Evolutionary conservation across 805 yeast species (phyloP).

Genomic region (Candida berthetii): DNA sequence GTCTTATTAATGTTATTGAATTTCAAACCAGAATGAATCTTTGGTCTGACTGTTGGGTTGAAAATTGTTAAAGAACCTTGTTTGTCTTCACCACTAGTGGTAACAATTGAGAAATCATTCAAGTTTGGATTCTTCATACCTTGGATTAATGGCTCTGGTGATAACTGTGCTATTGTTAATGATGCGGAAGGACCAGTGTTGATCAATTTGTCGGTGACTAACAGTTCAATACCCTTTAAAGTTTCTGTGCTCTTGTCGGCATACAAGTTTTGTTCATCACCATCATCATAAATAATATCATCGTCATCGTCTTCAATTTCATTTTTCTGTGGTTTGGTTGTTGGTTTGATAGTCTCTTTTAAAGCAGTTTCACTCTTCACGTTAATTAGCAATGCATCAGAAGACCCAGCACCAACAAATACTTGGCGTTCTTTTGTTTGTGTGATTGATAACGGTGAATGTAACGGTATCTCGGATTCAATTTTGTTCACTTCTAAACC

Average conservation of each 20-base stretch:
- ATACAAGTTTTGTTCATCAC: constrained; percentile 24
- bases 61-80: constrained; percentile 55
- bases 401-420: constrained; percentile 56
- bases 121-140: constrained; percentile 66
- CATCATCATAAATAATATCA: constrained; percentile 30
- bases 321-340: constrained; percentile 9
- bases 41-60: constrained; percentile 65
- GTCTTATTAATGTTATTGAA: constrained; percentile 68
- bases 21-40: constrained; percentile 57
- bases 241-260: constrained; percentile 22
- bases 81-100: constrained; percentile 58
- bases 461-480: constrained; percentile 9
- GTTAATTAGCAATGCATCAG: constrained; percentile 45
- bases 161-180: constrained; percentile 56
- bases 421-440: constrained; percentile 35
- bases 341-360: background rate
- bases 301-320: constrained; percentile 40
- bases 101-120: constrained; percentile 60
- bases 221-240: constrained; percentile 29
- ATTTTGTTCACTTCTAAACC: constrained; percentile 12
- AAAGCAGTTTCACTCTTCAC: constrained; percentile 7
- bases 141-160: constrained; percentile 46
- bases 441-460: constrained; percentile 27
- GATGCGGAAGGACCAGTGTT: constrained; percentile 73
- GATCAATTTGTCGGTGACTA: constrained; percentile 43